Evolutionary conservation across 257 asterid species (phyloP).

Genomic region (Nemophila menziesii): DNA sequence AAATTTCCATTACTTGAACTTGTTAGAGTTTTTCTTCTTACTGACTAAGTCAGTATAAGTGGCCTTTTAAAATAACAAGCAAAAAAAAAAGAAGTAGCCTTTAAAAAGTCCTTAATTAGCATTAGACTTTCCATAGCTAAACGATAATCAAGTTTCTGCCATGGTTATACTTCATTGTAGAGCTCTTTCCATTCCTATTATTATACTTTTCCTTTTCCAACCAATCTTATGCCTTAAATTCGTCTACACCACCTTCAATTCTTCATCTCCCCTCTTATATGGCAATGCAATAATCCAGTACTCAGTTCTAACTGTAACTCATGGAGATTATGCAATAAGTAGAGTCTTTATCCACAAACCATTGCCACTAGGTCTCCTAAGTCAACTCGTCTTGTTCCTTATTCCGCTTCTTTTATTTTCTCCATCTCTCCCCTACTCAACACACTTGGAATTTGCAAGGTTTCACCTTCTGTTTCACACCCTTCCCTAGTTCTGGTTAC

Average conservation of each 20-base stretch:
- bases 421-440: conserved; percentile 37
- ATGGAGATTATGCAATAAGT: conserved; percentile 32
- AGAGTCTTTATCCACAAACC: conserved; percentile 39
- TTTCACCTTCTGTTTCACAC: conserved; percentile 51
- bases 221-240: conserved; percentile 35
- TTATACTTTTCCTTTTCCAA: background rate
- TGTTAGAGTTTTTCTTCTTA: no score
- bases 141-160: background rate
- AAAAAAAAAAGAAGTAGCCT: no score
- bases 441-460: conserved; percentile 44
- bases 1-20: no score
- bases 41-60: no score
- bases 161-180: background rate
- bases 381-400: conserved; percentile 36
- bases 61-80: no score
- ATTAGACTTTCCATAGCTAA: background rate
- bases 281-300: conserved; percentile 44
- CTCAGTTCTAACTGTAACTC: conserved; percentile 37
- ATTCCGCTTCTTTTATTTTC: conserved; percentile 64
- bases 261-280: conserved; percentile 30
- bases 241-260: conserved; percentile 45
- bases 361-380: conserved; percentile 36
- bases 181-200: background rate
- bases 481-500: conserved; percentile 32
- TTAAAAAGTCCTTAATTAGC: no score